Conservation (phyloP, 371 early-diverging fungal genomes). For the Mortierella sp. region DNA sequence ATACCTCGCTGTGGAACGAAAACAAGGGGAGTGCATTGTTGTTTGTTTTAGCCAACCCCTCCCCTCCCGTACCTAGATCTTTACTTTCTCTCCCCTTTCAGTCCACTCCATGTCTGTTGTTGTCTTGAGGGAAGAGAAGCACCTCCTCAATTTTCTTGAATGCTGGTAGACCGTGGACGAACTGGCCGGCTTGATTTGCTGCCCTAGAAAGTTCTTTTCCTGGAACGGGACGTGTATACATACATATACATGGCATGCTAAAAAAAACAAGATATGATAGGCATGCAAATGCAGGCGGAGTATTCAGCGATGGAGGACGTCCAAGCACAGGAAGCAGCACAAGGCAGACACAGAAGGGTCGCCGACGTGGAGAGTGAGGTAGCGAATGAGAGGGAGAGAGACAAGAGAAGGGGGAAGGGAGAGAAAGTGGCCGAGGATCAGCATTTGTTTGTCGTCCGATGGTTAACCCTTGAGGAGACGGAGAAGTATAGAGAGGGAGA, state of each 20-base stretch:
- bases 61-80: not conserved
- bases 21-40: not conserved
- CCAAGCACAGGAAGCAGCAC: not conserved
- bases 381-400: not conserved
- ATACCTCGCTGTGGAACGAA: not conserved
- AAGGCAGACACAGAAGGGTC: not conserved
- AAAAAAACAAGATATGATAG: not conserved
- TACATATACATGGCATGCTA: too few species aligned
- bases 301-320: not conserved
- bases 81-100: not conserved
- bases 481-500: not conserved
- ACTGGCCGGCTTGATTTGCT: constrained; percentile 33
- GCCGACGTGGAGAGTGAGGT: not conserved
- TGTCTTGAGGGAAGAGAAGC: not conserved
- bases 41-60: too few species aligned
- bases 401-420: not conserved
- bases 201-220: constrained; percentile 7
- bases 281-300: not conserved
- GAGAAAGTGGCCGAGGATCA: too few species aligned
- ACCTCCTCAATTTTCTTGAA: constrained; percentile 5
- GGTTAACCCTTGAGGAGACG: not conserved
- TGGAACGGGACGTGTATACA: too few species aligned
- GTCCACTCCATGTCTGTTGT: not conserved
- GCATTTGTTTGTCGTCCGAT: too few species aligned
- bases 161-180: constrained; percentile 11